phyloP scores from a whole-genome alignment of 805 yeast species.

The Phaffomyces opuntiae region DNA sequence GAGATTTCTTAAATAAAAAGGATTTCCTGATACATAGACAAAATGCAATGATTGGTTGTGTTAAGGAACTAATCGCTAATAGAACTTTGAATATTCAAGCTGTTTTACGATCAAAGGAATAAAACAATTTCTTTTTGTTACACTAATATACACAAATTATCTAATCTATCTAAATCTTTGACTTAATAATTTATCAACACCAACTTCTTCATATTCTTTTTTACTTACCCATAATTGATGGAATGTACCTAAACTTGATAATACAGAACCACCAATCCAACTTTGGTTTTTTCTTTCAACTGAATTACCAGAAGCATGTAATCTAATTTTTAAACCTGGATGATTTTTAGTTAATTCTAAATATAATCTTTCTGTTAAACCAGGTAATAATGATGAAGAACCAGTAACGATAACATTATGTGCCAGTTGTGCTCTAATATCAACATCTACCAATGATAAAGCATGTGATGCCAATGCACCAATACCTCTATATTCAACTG shows the following conservation, averaged over 20 bases:
- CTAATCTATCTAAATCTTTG: conserved; percentile 68
- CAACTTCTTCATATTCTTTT: conserved; percentile 82
- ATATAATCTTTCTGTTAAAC: conserved; percentile 69
- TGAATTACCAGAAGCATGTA: conserved; percentile 73
- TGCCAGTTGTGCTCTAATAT: conserved; percentile 76
- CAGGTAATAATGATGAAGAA: conserved; percentile 73
- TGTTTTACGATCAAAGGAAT: background rate
- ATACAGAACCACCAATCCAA: conserved; percentile 90
- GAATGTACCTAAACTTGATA: conserved; percentile 85
- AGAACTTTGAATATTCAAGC: conserved; percentile 3
- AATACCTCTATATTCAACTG: conserved; percentile 36
- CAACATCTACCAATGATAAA: conserved; percentile 62
- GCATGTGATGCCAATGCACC: conserved; percentile 54
- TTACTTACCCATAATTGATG: conserved; percentile 93
- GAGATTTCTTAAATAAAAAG: conserved; percentile 31
- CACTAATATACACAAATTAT: background rate
- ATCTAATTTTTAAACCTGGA: conserved; percentile 81
- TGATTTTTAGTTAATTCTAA: conserved; percentile 60
- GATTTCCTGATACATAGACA: conserved; percentile 30
- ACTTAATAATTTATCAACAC: conserved; percentile 69
- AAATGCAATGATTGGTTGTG: conserved; percentile 31
- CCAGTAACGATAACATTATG: conserved; percentile 88
- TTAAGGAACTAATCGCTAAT: conserved; percentile 10
- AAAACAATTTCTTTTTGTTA: background rate
- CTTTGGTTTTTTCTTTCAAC: conserved; percentile 73